A percentile compares a stretch with the other conserved stretches of the same genome.
Conservation (phyloP, 1,284 basidiomycete genomes). For the Porodaedalea pini region DNA sequence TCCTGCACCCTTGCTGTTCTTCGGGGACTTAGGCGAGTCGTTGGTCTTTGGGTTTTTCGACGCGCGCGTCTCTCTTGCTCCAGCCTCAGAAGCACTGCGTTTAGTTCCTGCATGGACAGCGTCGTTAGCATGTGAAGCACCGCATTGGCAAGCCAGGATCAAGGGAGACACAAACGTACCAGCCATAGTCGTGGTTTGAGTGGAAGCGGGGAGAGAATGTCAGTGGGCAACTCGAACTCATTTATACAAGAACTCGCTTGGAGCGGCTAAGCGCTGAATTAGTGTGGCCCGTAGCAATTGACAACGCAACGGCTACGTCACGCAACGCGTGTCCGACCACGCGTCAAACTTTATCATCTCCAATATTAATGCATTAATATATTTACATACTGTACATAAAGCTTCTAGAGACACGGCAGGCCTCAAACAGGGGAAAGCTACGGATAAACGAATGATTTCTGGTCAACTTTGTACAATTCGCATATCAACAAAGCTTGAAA, state of each 20-base stretch:
- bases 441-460: no score
- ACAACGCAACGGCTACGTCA: slow-evolving; percentile 8
- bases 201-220: not conserved
- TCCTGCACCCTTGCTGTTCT: slow-evolving; percentile 26
- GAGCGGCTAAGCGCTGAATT: not conserved
- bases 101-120: slow-evolving; percentile 17
- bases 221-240: not conserved
- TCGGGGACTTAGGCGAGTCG: slow-evolving; percentile 20
- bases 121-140: not conserved
- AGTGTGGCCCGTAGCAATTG: not conserved
- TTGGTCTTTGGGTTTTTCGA: slow-evolving; percentile 49
- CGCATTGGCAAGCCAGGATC: not conserved
- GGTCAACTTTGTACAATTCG: not conserved
- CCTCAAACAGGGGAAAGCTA: no score
- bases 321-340: slow-evolving; percentile 2
- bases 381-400: no score
- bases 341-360: no score
- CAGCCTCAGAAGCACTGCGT: slow-evolving; percentile 20
- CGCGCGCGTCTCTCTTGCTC: slow-evolving; percentile 45
- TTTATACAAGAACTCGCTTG: not conserved
- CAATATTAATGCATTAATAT: no score
- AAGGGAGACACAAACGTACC: not conserved
- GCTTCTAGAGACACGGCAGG: no score
- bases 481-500: not conserved
- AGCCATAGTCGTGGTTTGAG: slow-evolving; percentile 13